Evolutionary conservation across 139 green algal genomes (phyloP).

Genomic region (Edaphochlamys debaryana): DNA sequence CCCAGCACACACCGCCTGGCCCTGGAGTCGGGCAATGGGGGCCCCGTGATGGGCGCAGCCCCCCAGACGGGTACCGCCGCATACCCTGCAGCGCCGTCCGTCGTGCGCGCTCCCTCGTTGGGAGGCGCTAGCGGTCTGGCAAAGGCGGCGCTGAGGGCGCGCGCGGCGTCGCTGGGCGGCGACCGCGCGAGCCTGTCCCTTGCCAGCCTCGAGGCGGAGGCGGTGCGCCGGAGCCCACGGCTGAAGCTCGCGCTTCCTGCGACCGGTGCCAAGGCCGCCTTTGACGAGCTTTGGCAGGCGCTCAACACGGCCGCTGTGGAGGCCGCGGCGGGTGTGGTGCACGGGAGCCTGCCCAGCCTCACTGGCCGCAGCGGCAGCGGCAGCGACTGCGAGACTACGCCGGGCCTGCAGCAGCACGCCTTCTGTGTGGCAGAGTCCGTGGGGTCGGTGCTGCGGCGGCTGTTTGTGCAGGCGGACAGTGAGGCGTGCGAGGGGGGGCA

Average conservation of each 20-base stretch:
- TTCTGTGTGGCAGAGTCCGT: not conserved
- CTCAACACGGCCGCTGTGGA: constrained; percentile 9
- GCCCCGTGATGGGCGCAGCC: no score
- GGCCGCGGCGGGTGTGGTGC: not conserved
- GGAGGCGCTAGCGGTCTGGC: not conserved
- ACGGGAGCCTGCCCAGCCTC: not conserved
- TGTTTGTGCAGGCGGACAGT: not conserved
- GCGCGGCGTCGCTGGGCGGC: no score
- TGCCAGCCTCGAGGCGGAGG: no score
- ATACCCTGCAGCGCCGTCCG: no score
- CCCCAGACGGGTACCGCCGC: no score
- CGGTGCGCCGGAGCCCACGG: no score
- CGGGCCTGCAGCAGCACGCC: not conserved
- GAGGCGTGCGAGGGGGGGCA: no score
- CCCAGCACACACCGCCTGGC: no score
- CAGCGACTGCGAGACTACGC: no score
- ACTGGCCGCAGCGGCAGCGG: not conserved
- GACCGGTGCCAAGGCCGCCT: not conserved
- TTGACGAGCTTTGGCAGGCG: constrained; percentile 6
- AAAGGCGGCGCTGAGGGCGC: not conserved
- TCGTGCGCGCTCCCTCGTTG: no score
- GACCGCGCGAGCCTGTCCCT: not conserved
- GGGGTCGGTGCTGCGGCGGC: constrained; percentile 1
- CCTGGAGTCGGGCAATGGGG: no score
- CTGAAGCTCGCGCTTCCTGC: no score